Percentiles rank a stretch among this genome's conserved stretches.
Evolutionary conservation across 2,329 filamentous ascomycete species (phyloP).

Genomic region (Drechslera avenae): DNA sequence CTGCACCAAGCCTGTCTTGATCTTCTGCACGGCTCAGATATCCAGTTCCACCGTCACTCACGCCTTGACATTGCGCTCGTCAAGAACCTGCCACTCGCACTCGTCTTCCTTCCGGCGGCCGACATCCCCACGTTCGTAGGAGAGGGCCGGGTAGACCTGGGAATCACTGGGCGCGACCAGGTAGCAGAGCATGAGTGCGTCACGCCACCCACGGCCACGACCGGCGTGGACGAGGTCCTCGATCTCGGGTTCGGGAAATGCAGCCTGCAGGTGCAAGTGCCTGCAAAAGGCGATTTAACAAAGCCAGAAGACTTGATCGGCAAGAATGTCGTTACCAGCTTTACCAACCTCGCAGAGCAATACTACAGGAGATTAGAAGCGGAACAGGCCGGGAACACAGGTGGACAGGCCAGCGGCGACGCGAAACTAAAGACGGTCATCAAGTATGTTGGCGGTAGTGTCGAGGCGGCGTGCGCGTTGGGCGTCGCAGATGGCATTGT

Average conservation of each 20-base stretch:
- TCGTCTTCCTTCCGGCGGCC: conserved; percentile 94
- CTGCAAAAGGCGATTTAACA: conserved; percentile 75
- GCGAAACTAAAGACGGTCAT: conserved; percentile 81
- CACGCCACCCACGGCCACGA: conserved; percentile 52
- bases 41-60: conserved; percentile 94
- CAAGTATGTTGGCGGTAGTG: conserved; percentile 92
- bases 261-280: conserved; percentile 96
- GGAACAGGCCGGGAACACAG: conserved; percentile 45
- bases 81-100: conserved; percentile 93
- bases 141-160: conserved; percentile 89
- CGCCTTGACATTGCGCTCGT: conserved; percentile 96
- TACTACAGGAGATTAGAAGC: conserved; percentile 84
- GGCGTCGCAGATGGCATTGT: conserved; percentile 97
- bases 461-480: conserved; percentile 93
- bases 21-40: conserved; percentile 89
- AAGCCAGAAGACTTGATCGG: conserved; percentile 80
- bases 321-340: conserved; percentile 94
- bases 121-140: conserved; percentile 98
- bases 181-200: conserved; percentile 85
- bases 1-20: conserved; percentile 87
- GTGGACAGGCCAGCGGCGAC: conserved; percentile 44
- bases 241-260: conserved; percentile 90
- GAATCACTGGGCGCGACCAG: conserved; percentile 93
- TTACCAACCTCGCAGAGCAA: conserved; percentile 78
- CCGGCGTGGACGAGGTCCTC: conserved; percentile 79